Evolutionary conservation across 257 asterid species (phyloP).

Genomic region (Catharanthus roseus): DNA sequence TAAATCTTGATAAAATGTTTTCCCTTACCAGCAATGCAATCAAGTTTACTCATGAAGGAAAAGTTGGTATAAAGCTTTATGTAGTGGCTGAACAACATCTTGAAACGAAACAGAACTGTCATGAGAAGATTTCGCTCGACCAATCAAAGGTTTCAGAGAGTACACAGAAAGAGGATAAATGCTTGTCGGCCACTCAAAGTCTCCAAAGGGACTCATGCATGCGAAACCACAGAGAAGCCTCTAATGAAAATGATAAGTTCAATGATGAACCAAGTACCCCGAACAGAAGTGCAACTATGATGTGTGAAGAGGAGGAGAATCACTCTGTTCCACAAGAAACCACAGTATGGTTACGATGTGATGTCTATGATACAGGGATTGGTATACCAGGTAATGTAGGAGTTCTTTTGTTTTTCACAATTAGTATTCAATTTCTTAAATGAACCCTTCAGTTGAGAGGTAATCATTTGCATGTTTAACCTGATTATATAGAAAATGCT

Average conservation of each 20-base stretch:
- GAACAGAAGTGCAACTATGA: constrained; percentile 20
- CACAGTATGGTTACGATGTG: constrained; percentile 77
- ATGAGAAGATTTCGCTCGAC: constrained; percentile 18
- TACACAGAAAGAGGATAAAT: constrained; percentile 25
- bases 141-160: constrained; percentile 18
- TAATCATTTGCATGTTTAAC: background rate
- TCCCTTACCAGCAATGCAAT: constrained; percentile 59
- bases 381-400: constrained; percentile 76
- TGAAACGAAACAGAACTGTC: constrained; percentile 26
- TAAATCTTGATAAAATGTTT: background rate
- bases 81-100: constrained; percentile 46
- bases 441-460: background rate
- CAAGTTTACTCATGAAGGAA: constrained; percentile 91
- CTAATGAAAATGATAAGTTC: constrained; percentile 12
- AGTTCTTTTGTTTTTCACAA: background rate
- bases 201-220: constrained; percentile 7
- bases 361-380: constrained; percentile 82
- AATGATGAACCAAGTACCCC: constrained; percentile 23
- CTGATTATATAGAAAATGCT: constrained; percentile 50
- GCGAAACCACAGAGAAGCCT: constrained; percentile 15
- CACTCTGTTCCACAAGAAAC: constrained; percentile 33
- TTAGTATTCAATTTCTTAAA: background rate
- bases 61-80: constrained; percentile 71
- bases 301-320: constrained; percentile 31
- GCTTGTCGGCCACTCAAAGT: constrained; percentile 23